phyloP scores from a whole-genome alignment of 768 basidiomycete genomes.

The Coprinopsis sp. region DNA sequence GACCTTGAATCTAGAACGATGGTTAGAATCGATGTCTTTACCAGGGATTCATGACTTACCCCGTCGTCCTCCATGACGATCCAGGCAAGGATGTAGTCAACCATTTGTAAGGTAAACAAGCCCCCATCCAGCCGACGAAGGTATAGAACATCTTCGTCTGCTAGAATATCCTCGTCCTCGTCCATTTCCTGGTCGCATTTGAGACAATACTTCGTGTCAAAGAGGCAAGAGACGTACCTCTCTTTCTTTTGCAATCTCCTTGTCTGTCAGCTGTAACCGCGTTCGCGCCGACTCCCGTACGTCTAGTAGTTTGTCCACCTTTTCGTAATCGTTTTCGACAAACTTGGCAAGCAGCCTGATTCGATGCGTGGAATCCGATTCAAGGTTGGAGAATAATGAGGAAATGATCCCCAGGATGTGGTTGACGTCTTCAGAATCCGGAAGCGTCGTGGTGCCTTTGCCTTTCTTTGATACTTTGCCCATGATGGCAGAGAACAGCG shows the following conservation, averaged over 20 bases:
- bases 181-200: slow-evolving; percentile 42
- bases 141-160: slow-evolving; percentile 70
- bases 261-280: slow-evolving; percentile 57
- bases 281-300: slow-evolving; percentile 66
- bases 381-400: slow-evolving; percentile 82
- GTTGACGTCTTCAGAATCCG: slow-evolving; percentile 74
- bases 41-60: slow-evolving; percentile 42
- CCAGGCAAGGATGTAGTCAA: slow-evolving; percentile 95
- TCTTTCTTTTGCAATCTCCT: slow-evolving; percentile 65
- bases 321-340: slow-evolving; percentile 89
- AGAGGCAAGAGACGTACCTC: slow-evolving; percentile 38
- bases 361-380: slow-evolving; percentile 76
- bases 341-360: slow-evolving; percentile 89
- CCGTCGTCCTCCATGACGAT: slow-evolving; percentile 97
- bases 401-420: slow-evolving; percentile 87
- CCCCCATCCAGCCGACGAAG: slow-evolving; percentile 85
- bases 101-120: slow-evolving; percentile 81
- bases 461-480: slow-evolving; percentile 85
- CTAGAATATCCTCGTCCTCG: slow-evolving; percentile 53
- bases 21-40: not conserved
- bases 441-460: slow-evolving; percentile 41
- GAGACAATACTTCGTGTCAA: not conserved
- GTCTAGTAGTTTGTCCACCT: slow-evolving; percentile 90
- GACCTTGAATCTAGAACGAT: slow-evolving; percentile 63
- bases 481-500: slow-evolving; percentile 89